phyloP scores from a whole-genome alignment of 805 yeast species.

The Clavispora phyllophila region DNA sequence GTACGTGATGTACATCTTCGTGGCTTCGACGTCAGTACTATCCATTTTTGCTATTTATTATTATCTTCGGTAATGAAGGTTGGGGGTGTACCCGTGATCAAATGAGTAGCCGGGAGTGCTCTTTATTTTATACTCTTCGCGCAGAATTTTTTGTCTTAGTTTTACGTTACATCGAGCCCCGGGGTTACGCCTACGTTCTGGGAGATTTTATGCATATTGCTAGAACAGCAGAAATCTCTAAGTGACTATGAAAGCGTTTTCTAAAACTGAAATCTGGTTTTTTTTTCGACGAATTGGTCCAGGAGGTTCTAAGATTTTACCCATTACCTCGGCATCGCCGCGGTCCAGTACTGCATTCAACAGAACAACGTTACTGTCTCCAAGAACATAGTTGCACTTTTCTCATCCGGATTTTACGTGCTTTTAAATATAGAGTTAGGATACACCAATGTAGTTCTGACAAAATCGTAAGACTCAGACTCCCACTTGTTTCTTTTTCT shows the following conservation, averaged over 20 bases:
- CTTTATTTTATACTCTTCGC: constrained; percentile 1
- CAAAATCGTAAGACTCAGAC: too few species aligned
- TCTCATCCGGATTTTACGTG: too few species aligned
- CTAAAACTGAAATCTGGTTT: too few species aligned
- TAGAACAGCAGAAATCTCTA: too few species aligned
- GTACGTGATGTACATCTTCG: constrained; percentile 57
- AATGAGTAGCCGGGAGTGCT: neutral
- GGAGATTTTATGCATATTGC: too few species aligned
- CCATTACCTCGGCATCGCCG: constrained; percentile 1
- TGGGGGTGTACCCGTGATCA: neutral
- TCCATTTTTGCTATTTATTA: constrained; percentile 10
- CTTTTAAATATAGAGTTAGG: too few species aligned
- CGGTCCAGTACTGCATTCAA: neutral
- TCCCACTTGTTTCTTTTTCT: too few species aligned
- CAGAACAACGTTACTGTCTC: too few species aligned
- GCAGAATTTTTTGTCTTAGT: neutral
- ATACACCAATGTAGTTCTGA: too few species aligned
- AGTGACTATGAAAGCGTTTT: too few species aligned
- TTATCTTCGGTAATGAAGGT: neutral
- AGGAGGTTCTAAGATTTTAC: neutral
- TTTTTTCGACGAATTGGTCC: too few species aligned
- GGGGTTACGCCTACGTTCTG: neutral
- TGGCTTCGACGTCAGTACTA: constrained; percentile 16
- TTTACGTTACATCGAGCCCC: neutral
- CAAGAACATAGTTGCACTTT: too few species aligned